Evolutionary conservation across 2,329 filamentous ascomycete species (phyloP), one percentile per base, ranked within the genome.

Genomic region (Aspergillus felis): DNA sequence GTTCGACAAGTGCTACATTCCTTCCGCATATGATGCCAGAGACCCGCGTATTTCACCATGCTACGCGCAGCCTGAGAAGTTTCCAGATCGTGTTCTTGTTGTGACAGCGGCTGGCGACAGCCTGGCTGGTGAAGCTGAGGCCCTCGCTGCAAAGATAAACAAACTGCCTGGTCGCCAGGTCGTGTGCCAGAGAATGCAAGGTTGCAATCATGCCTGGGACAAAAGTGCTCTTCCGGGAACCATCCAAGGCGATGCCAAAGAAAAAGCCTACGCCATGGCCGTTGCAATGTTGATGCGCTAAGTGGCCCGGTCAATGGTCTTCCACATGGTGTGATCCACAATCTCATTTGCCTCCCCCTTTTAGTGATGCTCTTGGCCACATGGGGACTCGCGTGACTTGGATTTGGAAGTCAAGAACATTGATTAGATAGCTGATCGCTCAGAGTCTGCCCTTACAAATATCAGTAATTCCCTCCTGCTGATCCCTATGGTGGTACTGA

Each of bases 121-220:
- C 3, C 62, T 72, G 1, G 69, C 70, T 6, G 53, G 20, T 1
- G 71, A 74, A 54, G 71, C 62, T 8, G 71, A 73, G 56, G 61
- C 59, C 29, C 51, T 74, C 28, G 71, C 68, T 2, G 55, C 55
- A n/a, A 66, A 62, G 47, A 60, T 72, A 20, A 52, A 61, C 32
- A 41, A 62, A 25, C 50, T 59, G 20, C 52, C 58, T 22, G 69
- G 61, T 1, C 56, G 61, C 35, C 54, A 69, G 58, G 68, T 72
- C 54, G 60, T 69, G 49, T 56, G 50, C 28, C 69, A 76, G 60
- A 69, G 69, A 44, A 69, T 75, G 66, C 61, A 70, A 42, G 68
- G 65, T 4, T 74, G 72, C 53, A 64, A 63, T 38, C 76, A 79
- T 61, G 75, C 54, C n/a, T 78, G 71, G 65, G 74, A 78, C 55